Percentiles rank a stretch among this genome's conserved stretches.
These are phyloP conservation scores for Daldinia sp. DNA, from an alignment of 2,329 filamentous ascomycete genomes.

Conservation along the genomic window DNA sequence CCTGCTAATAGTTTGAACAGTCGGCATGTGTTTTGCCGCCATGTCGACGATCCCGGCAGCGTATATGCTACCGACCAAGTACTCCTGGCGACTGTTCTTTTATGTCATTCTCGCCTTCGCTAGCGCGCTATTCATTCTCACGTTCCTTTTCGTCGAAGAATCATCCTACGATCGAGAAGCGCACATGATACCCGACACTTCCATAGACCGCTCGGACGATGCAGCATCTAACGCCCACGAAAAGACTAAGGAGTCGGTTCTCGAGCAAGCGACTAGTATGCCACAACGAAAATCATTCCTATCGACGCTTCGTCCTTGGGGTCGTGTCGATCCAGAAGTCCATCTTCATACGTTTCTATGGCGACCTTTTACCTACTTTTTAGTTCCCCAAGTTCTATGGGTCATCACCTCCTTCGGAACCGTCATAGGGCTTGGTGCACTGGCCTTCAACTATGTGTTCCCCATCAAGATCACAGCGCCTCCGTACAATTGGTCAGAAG, in stretches of 20 bases:
- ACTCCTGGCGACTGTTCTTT: conserved; percentile 69
- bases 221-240: conserved; percentile 30
- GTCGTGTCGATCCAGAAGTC: conserved; percentile 49
- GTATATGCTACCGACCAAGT: conserved; percentile 66
- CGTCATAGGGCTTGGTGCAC: conserved; percentile 55
- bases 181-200: conserved; percentile 19
- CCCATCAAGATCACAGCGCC: conserved; percentile 53
- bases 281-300: conserved; percentile 51
- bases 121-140: conserved; percentile 51
- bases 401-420: conserved; percentile 56
- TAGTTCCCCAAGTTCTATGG: conserved; percentile 56
- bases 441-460: conserved; percentile 57
- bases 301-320: conserved; percentile 50
- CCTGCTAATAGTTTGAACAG: conserved; percentile 39
- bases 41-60: conserved; percentile 66
- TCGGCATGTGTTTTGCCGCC: conserved; percentile 63
- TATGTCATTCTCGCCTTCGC: conserved; percentile 67
- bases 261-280: conserved; percentile 33
- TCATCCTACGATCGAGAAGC: conserved; percentile 53
- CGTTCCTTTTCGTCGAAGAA: conserved; percentile 63
- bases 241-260: conserved; percentile 35
- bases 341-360: conserved; percentile 52
- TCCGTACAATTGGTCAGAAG: conserved; percentile 54
- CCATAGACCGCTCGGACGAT: conserved; percentile 19
- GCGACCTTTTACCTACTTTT: conserved; percentile 55